phyloP scores from a whole-genome alignment of 2,329 filamentous ascomycete species.

The Sphaceloma murrayae region DNA sequence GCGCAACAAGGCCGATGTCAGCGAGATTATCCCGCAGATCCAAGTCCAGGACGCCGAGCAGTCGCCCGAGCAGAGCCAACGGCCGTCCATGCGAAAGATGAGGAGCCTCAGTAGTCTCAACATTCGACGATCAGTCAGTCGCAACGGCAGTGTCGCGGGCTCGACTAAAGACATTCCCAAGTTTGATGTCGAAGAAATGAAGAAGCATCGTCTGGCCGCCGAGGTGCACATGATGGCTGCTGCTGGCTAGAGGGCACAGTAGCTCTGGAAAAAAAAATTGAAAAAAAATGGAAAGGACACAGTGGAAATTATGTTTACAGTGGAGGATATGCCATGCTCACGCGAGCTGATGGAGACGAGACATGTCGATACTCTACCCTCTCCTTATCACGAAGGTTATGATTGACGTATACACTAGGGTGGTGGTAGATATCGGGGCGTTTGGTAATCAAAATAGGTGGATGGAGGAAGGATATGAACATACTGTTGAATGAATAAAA shows the following conservation, averaged over 20 bases:
- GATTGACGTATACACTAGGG: constrained; percentile 11
- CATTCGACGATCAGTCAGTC: constrained; percentile 25
- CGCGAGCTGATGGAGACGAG: constrained; percentile 12
- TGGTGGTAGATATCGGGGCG: not conserved
- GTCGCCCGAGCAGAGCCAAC: not conserved
- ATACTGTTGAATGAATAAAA: no score
- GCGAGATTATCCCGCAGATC: constrained; percentile 33
- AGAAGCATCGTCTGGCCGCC: constrained; percentile 38
- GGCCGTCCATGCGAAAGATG: constrained; percentile 27
- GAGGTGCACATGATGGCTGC: constrained; percentile 32
- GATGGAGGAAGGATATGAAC: no score
- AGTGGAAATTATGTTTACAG: no score
- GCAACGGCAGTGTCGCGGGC: constrained; percentile 26
- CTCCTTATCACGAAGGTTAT: constrained; percentile 7
- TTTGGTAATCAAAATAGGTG: constrained; percentile 14
- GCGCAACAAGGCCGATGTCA: constrained; percentile 43
- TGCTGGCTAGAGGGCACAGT: constrained; percentile 3
- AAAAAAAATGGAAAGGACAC: no score
- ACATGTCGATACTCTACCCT: no score
- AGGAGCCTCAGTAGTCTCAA: constrained; percentile 29
- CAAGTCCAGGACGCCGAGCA: constrained; percentile 10
- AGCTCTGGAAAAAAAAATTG: no score
- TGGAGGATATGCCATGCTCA: no score
- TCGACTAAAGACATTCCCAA: constrained; percentile 26
- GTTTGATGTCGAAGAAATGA: constrained; percentile 43